Base-by-base conservation (phyloP, 2,329 filamentous ascomycete genomes). In the Xylaria sp. region DNA sequence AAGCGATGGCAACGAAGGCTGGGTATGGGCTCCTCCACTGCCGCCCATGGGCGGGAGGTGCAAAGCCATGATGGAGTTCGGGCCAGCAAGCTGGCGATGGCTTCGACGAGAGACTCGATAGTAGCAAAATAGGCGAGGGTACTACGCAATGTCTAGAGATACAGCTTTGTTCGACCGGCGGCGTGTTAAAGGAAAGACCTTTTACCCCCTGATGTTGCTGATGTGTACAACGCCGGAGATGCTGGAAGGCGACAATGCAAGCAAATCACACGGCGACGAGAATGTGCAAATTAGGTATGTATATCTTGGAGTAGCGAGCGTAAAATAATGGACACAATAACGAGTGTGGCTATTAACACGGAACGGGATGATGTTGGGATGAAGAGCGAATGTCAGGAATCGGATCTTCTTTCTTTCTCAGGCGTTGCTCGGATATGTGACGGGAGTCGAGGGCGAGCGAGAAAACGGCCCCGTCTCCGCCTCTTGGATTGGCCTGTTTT, bases 1-100 rank as follows among this genome's bases (percentile, higher is more conserved):
- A 73, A 99, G 85, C 69, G 93, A 90, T 25, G 95, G 94, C 75
- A 99, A 85, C 68, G 95, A 97, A 66, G 93, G 88, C 82, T 97
- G 93, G 70, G 86, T 93, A 83, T 90, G 93, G 82, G 88, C 86
- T 68, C 88, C 88, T 79, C 86, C 87, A 77, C 78, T 79, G 77
- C 82, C 79, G 68, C 80, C 80, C 72, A 82, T 82, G 69, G 84
- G 80, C 67, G 86, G 85, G 69, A 88, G 81, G 77, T 85, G 88
- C 80, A 86, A 83, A 77, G 89, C 84, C 89, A 91, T 91, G 78
- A 74, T 83, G 79, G 66, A 20, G n/a, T 39, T 67, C n/a, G 62
- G 68, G 68, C 72, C 75, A 71, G 71, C 64, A 67, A 67, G 69
- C 69, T 63, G 69, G 68, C 66, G 58, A 69, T 58, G 30, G 62